Evolutionary conservation across 1,284 basidiomycete species (phyloP).

Genomic region (Trichosporon faecale): DNA sequence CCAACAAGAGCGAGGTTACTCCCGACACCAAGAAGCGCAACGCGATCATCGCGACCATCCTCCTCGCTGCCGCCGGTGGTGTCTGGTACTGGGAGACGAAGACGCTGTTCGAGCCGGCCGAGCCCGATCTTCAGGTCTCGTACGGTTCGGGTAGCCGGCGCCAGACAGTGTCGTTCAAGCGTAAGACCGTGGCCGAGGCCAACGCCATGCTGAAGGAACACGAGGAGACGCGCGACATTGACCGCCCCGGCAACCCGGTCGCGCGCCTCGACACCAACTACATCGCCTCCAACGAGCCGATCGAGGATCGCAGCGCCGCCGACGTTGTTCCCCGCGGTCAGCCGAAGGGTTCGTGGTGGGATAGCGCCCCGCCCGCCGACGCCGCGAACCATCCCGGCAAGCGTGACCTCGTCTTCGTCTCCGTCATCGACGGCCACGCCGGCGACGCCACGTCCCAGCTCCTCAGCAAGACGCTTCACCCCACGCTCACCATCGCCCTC

Average conservation of each 20-base stretch:
- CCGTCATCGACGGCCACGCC: slow-evolving; percentile 90
- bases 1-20: slow-evolving; percentile 11
- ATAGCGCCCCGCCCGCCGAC: background rate
- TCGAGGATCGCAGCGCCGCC: slow-evolving; percentile 79
- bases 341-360: slow-evolving; percentile 11
- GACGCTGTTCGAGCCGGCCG: background rate
- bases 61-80: slow-evolving; percentile 32
- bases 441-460: slow-evolving; percentile 80
- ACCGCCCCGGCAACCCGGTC: slow-evolving; percentile 41
- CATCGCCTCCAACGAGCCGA: slow-evolving; percentile 79
- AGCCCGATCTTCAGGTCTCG: slow-evolving; percentile 19
- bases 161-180: slow-evolving; percentile 30
- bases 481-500: slow-evolving; percentile 78
- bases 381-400: slow-evolving; percentile 8
- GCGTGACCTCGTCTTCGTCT: slow-evolving; percentile 75
- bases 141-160: slow-evolving; percentile 17
- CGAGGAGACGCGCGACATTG: slow-evolving; percentile 27
- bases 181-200: slow-evolving; percentile 34
- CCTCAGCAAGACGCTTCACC: slow-evolving; percentile 79
- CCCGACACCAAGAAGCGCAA: slow-evolving; percentile 21
- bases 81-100: slow-evolving; percentile 36
- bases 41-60: slow-evolving; percentile 28
- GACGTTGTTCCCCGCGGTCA: slow-evolving; percentile 61
- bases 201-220: slow-evolving; percentile 38
- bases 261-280: slow-evolving; percentile 68